Evolutionary conservation across 2,329 filamentous ascomycete species (phyloP).

Genomic region (Pezicula neosporulosa): DNA sequence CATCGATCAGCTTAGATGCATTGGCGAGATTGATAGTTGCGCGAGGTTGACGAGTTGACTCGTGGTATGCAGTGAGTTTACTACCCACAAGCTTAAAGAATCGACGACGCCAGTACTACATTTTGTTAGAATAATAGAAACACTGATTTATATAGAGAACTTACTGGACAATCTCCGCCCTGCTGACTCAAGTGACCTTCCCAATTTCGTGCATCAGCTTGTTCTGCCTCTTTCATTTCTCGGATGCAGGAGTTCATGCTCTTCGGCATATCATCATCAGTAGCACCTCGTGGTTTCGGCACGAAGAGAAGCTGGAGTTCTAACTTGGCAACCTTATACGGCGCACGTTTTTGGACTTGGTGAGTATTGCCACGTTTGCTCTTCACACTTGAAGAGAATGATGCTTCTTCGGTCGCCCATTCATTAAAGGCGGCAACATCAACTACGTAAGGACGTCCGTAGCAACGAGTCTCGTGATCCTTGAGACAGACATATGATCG

Average conservation of each 20-base stretch:
- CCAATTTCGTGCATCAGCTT: slow-evolving; percentile 71
- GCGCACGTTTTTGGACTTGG: slow-evolving; percentile 72
- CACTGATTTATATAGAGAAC: slow-evolving; percentile 32
- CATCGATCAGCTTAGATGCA: slow-evolving; percentile 89
- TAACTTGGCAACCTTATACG: slow-evolving; percentile 95
- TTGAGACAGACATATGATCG: slow-evolving; percentile 91
- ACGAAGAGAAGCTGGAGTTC: slow-evolving; percentile 94
- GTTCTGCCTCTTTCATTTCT: slow-evolving; percentile 88
- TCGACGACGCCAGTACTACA: slow-evolving; percentile 91
- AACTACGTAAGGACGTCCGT: slow-evolving; percentile 80
- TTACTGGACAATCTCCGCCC: slow-evolving; percentile 94
- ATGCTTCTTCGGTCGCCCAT: slow-evolving; percentile 87
- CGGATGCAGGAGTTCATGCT: slow-evolving; percentile 97
- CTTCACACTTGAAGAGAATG: slow-evolving; percentile 81
- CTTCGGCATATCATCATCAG: slow-evolving; percentile 97
- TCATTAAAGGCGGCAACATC: slow-evolving; percentile 98
- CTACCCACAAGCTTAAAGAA: slow-evolving; percentile 93
- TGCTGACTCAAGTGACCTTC: slow-evolving; percentile 94
- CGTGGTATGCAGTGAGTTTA: slow-evolving; percentile 93
- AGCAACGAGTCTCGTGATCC: slow-evolving; percentile 86
- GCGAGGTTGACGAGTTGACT: slow-evolving; percentile 89
- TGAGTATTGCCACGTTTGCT: slow-evolving; percentile 78
- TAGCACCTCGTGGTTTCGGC: slow-evolving; percentile 80
- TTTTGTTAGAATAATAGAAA: slow-evolving; percentile 33
- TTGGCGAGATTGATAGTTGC: slow-evolving; percentile 96